Evolutionary conservation across 768 basidiomycete genomes (phyloP).

Genomic region (Lenzites betulinus): DNA sequence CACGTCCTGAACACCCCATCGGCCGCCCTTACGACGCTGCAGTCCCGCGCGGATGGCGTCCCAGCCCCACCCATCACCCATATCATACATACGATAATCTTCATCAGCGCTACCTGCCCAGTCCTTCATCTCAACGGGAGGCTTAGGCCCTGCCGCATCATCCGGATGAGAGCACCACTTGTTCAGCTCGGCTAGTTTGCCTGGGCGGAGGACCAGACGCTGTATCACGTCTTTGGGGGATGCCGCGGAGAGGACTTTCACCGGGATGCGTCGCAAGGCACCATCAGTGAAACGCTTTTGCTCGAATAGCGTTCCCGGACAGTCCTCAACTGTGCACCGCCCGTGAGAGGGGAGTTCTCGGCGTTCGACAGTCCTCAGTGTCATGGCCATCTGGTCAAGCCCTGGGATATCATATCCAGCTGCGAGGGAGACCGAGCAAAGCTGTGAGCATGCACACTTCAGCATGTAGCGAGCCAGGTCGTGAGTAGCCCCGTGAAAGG

Average conservation of each 20-base stretch:
- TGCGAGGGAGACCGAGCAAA: neutral
- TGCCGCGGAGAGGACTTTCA: neutral
- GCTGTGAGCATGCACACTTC: constrained; percentile 7
- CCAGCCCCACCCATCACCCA: constrained; percentile 34
- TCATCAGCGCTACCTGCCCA: neutral
- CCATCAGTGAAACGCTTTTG: neutral
- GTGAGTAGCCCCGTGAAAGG: constrained; percentile 26
- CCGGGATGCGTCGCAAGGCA: neutral
- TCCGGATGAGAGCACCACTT: neutral
- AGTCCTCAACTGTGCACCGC: neutral
- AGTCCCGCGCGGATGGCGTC: constrained; percentile 27
- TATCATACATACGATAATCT: constrained; percentile 23
- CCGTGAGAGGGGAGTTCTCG: neutral
- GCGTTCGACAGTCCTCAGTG: neutral
- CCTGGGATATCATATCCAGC: constrained; percentile 1
- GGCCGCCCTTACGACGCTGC: constrained; percentile 14
- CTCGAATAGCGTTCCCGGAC: neutral
- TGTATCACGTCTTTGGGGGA: neutral
- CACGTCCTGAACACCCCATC: constrained; percentile 26
- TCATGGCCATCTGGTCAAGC: neutral
- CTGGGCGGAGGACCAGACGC: neutral
- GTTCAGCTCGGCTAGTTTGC: neutral
- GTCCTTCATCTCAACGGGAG: neutral
- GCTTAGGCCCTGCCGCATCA: neutral
- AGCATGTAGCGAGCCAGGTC: neutral